These are phyloP conservation scores for Teunomyces gatunensis DNA, from an alignment of 805 yeast species.

Conservation along the genomic window DNA sequence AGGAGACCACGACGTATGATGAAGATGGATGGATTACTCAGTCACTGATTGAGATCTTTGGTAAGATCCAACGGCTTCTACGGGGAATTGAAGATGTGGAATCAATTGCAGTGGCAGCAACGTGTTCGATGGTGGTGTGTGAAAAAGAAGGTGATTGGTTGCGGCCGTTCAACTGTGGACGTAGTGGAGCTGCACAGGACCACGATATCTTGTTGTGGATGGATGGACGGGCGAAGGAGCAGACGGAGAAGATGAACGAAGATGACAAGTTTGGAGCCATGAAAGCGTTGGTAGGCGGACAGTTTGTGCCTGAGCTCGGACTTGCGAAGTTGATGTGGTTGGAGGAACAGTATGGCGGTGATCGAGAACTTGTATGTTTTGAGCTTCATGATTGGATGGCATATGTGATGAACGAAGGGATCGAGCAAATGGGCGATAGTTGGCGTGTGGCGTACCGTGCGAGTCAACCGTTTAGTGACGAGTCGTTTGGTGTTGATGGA, in stretches of 20 bases:
- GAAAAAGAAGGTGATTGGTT: slow-evolving; percentile 13
- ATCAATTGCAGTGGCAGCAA: slow-evolving; percentile 46
- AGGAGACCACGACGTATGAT: slow-evolving; percentile 16
- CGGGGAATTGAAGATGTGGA: slow-evolving; percentile 8
- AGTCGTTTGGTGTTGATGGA: slow-evolving; percentile 48
- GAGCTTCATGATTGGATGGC: slow-evolving; percentile 53
- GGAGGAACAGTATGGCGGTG: slow-evolving; percentile 13
- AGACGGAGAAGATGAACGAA: slow-evolving; percentile 29
- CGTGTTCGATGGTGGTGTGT: slow-evolving; percentile 57
- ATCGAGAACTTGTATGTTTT: slow-evolving; percentile 32
- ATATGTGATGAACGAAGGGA: slow-evolving; percentile 27
- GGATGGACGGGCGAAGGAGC: slow-evolving; percentile 46
- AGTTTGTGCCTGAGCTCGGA: slow-evolving; percentile 58
- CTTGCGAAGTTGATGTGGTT: slow-evolving; percentile 49
- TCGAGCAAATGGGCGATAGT: slow-evolving; percentile 1
- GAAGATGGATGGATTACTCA: slow-evolving; percentile 33
- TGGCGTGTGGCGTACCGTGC: not conserved
- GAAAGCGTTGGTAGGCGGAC: slow-evolving; percentile 33
- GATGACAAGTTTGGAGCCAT: slow-evolving; percentile 17
- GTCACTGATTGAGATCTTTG: slow-evolving; percentile 37
- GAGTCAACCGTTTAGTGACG: not conserved
- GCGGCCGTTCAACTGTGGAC: slow-evolving; percentile 10
- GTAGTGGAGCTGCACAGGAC: slow-evolving; percentile 10
- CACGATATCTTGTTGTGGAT: slow-evolving; percentile 58
- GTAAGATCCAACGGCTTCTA: slow-evolving; percentile 25